Base-by-base conservation (phyloP, 1,139 yeast genomes). In the Hyphopichia pseudoburtonii region DNA sequence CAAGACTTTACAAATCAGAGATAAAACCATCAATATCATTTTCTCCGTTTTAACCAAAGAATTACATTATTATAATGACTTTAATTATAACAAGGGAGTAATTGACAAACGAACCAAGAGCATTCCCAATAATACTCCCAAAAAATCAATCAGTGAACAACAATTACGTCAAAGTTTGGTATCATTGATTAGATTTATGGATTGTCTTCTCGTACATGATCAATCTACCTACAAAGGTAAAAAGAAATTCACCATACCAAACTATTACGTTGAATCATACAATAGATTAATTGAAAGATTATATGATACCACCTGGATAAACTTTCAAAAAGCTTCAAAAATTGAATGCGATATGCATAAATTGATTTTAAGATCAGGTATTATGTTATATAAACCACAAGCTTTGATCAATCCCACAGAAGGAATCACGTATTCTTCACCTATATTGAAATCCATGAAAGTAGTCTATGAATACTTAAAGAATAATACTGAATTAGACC, bases 31-130 rank as follows among this genome's bases (percentile, higher is more conserved):
- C 19, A 61, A 61, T 36, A 56, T 52, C 10, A 44, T 67, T 0
- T 62, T 68, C 41, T 51, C 64, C 2, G 52, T 58, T 30, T 56
- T 71, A 34, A 53, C 53, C 40, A 59, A 62, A 18, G 73, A 69
- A 36, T 39, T 70, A 12, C 60, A 62, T 39, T 62, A 66, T 39
- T 64, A 54, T 46, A 60, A 61, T 33, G 71, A 67, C 40, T 53
- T 43, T 35, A 64, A 67, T 36, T 53, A 48, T 32, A 62, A 63
- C 27, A 32, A 38, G n/a, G 45, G 51, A 24, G 32, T 48, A 2
- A 33, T 42, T 5, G 53, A 42, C 23, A 45, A 42, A 30, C 41
- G 45, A 17, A 39, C 37, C 12, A 44, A 43, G 12, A 42, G 39
- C 8, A 39, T 46, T 16, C 47, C 51, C 6, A 49, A 56, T 33